Conservation (phyloP, 2,329 filamentous ascomycete species). For the Alternaria gaisen region DNA sequence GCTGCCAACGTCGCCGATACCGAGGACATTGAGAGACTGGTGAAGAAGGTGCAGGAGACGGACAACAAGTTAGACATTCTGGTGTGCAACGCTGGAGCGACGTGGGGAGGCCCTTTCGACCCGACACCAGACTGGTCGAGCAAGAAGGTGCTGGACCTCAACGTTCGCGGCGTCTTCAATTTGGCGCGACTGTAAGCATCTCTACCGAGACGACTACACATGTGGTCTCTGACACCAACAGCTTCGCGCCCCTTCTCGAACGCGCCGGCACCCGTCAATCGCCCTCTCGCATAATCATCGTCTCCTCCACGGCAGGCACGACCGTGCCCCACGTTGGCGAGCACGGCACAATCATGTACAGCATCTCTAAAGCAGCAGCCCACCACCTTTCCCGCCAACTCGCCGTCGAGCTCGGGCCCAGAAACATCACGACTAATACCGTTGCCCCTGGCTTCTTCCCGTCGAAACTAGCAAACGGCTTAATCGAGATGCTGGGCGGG, state of each 20-base stretch:
- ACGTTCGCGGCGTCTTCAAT: slow-evolving; percentile 53
- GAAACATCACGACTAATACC: slow-evolving; percentile 52
- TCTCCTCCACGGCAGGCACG: slow-evolving; percentile 48
- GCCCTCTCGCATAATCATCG: slow-evolving; percentile 51
- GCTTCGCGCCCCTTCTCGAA: slow-evolving; percentile 49
- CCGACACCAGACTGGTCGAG: slow-evolving; percentile 47
- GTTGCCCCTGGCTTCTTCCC: slow-evolving; percentile 54
- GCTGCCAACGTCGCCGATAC: slow-evolving; percentile 51
- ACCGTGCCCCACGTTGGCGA: slow-evolving; percentile 51
- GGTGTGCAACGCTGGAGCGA: slow-evolving; percentile 52
- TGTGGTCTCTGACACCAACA: slow-evolving; percentile 18
- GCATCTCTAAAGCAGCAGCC: slow-evolving; percentile 52
- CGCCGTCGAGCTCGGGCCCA: slow-evolving; percentile 51
- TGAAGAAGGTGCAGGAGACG: slow-evolving; percentile 43
- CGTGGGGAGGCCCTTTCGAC: slow-evolving; percentile 52
- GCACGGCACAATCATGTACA: slow-evolving; percentile 53
- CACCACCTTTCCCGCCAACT: slow-evolving; percentile 52
- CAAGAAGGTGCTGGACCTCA: slow-evolving; percentile 51
- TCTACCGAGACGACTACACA: too few relatives aligned
- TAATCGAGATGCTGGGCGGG: slow-evolving; percentile 51
- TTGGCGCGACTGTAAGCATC: slow-evolving; percentile 45
- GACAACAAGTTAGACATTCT: slow-evolving; percentile 49
- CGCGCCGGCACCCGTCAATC: slow-evolving; percentile 41
- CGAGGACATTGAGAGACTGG: slow-evolving; percentile 47
- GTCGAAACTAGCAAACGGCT: slow-evolving; percentile 47